Percentiles rank a stretch among this genome's conserved stretches.
Evolutionary conservation across 805 yeast genomes (phyloP).

Genomic region (Scheffersomyces lignosus): DNA sequence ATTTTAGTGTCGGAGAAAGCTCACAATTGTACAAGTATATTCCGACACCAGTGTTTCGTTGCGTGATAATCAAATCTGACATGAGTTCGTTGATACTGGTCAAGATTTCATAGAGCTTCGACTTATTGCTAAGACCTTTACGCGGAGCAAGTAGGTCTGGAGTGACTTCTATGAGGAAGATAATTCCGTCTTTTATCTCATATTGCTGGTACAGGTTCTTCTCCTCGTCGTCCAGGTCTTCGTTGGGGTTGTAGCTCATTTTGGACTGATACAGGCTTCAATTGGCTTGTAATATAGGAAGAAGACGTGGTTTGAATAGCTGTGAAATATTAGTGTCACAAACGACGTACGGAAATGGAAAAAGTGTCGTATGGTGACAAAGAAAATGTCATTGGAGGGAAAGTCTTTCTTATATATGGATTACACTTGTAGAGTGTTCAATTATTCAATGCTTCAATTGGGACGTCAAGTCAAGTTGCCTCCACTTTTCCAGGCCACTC

Average conservation of each 20-base stretch:
- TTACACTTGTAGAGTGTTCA: too few species aligned
- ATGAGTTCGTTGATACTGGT: conserved; percentile 60
- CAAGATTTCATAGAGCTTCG: conserved; percentile 54
- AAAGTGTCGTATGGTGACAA: too few species aligned
- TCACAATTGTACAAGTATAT: conserved; percentile 60
- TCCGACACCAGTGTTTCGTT: conserved; percentile 75
- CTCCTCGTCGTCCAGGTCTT: not conserved
- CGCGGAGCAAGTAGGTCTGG: conserved; percentile 41
- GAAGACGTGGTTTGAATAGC: too few species aligned
- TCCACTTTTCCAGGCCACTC: too few species aligned
- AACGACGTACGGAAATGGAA: too few species aligned
- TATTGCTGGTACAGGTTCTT: conserved; percentile 22
- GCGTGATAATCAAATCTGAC: conserved; percentile 60
- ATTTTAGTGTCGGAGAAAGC: conserved; percentile 18
- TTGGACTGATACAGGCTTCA: too few species aligned
- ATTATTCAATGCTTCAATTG: too few species aligned
- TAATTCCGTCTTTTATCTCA: conserved; percentile 62
- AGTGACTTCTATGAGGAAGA: conserved; percentile 62
- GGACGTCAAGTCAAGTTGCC: too few species aligned
- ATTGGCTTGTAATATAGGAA: too few species aligned
- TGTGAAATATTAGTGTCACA: too few species aligned
- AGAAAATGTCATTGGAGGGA: too few species aligned
- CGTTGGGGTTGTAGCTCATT: not conserved
- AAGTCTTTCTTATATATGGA: too few species aligned
- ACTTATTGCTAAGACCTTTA: conserved; percentile 33